phyloP scores from a whole-genome alignment of 2,329 filamentous ascomycete genomes.

The Sporothrix protearum region DNA sequence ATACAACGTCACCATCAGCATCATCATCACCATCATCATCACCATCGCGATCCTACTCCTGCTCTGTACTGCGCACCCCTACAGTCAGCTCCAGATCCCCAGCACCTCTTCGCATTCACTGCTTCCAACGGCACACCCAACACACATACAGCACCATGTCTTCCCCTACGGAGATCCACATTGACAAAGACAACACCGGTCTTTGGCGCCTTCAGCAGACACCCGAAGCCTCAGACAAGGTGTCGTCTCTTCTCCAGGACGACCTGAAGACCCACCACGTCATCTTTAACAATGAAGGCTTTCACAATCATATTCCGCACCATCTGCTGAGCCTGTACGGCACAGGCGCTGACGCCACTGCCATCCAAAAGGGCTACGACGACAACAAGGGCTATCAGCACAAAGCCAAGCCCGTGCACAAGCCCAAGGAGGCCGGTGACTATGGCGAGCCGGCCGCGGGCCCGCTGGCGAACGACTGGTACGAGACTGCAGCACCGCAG shows the following conservation, averaged over 20 bases:
- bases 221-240: conserved; percentile 57
- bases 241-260: conserved; percentile 67
- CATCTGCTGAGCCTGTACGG: conserved; percentile 73
- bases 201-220: conserved; percentile 48
- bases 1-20: conserved; percentile 24
- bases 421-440: conserved; percentile 39
- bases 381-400: conserved; percentile 65
- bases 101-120: neutral
- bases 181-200: conserved; percentile 50
- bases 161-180: conserved; percentile 46
- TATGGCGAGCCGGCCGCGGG: conserved; percentile 33
- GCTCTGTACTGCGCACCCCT: neutral
- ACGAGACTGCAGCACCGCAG: conserved; percentile 44
- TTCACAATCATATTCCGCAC: conserved; percentile 80
- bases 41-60: neutral
- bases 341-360: conserved; percentile 60
- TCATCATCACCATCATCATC: no score
- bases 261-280: conserved; percentile 74
- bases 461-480: conserved; percentile 42
- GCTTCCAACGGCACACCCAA: neutral
- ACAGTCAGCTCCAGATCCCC: neutral
- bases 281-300: conserved; percentile 72
- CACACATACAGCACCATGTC: conserved; percentile 40
- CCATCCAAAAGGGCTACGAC: conserved; percentile 63
- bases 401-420: conserved; percentile 45